These are phyloP conservation scores for Auriscalpium vulgare DNA, from an alignment of 768 basidiomycete genomes.

Conservation along the genomic window DNA sequence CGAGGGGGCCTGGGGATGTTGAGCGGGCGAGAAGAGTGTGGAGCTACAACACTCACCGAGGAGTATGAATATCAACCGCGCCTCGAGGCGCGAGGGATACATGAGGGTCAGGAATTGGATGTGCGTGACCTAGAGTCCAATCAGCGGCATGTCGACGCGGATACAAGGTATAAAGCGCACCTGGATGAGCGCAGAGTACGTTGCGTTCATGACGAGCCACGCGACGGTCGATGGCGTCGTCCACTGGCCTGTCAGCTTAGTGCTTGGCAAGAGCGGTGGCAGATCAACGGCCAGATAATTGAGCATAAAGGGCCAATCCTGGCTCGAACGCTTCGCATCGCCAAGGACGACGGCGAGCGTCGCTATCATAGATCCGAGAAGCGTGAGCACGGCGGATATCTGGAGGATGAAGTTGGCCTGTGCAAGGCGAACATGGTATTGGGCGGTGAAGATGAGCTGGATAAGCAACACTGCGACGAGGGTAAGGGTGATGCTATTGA, in stretches of 20 bases:
- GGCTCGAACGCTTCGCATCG: conserved; percentile 50
- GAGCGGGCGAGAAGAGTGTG: no score
- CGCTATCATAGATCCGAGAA: conserved; percentile 70
- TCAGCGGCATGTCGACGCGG: neutral
- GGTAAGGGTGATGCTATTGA: conserved; percentile 79
- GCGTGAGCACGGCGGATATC: conserved; percentile 70
- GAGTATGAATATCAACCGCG: conserved; percentile 73
- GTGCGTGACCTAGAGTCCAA: conserved; percentile 68
- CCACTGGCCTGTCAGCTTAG: conserved; percentile 41
- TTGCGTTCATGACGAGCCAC: conserved; percentile 86
- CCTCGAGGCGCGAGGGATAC: conserved; percentile 87
- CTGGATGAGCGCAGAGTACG: conserved; percentile 79
- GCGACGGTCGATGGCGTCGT: conserved; percentile 51
- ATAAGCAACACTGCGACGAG: conserved; percentile 80
- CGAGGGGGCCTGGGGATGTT: conserved; percentile 58
- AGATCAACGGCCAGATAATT: conserved; percentile 82
- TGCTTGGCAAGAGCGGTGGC: conserved; percentile 40
- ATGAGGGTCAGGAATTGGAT: conserved; percentile 95
- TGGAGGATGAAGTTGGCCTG: conserved; percentile 90
- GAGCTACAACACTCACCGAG: conserved; percentile 32
- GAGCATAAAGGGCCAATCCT: conserved; percentile 92
- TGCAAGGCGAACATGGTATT: conserved; percentile 93
- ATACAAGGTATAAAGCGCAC: conserved; percentile 32
- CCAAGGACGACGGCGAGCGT: conserved; percentile 71
- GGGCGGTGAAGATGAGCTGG: conserved; percentile 89